Conservation (phyloP, 1,139 yeast species). For the Magnusiomyces sp. region DNA sequence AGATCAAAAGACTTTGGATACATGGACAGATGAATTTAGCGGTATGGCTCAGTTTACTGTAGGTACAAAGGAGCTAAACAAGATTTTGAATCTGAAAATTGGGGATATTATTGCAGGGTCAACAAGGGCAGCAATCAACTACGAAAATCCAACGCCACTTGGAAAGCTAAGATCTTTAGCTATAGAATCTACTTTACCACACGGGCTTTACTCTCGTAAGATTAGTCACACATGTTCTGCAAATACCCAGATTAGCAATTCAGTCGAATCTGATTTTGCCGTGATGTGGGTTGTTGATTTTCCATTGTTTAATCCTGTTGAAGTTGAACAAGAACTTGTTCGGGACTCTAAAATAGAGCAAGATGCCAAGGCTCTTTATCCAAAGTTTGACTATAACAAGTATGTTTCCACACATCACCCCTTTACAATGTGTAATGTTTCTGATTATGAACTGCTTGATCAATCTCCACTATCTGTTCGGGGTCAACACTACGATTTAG, state of each 20-base stretch:
- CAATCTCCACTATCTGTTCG: conserved; percentile 53
- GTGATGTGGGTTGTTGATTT: conserved; percentile 85
- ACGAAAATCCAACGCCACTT: conserved; percentile 92
- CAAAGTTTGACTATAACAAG: conserved; percentile 43
- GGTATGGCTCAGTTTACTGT: conserved; percentile 15
- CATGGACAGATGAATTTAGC: conserved; percentile 7
- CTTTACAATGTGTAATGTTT: conserved; percentile 78
- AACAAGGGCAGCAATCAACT: conserved; percentile 55
- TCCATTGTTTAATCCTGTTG: conserved; percentile 79
- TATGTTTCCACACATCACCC: conserved; percentile 88
- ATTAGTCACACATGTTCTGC: conserved; percentile 4
- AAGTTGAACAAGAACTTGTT: conserved; percentile 24
- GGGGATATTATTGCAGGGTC: conserved; percentile 76
- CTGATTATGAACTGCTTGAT: conserved; percentile 52
- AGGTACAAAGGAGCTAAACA: conserved; percentile 15
- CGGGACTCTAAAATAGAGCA: conserved; percentile 6
- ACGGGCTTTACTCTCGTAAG: conserved; percentile 13
- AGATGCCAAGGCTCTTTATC: conserved; percentile 39
- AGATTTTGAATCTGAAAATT: conserved; percentile 31
- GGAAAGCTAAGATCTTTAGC: conserved; percentile 78
- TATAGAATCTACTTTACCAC: conserved; percentile 32
- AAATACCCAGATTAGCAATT: conserved; percentile 16
- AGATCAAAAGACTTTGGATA: conserved; percentile 5
- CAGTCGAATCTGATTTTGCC: conserved; percentile 40
- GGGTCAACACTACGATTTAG: conserved; percentile 95